Percentiles rank a stretch among this genome's conserved stretches.
Conservation (phyloP, 2,329 filamentous ascomycete genomes). For the Cercospora sp. region DNA sequence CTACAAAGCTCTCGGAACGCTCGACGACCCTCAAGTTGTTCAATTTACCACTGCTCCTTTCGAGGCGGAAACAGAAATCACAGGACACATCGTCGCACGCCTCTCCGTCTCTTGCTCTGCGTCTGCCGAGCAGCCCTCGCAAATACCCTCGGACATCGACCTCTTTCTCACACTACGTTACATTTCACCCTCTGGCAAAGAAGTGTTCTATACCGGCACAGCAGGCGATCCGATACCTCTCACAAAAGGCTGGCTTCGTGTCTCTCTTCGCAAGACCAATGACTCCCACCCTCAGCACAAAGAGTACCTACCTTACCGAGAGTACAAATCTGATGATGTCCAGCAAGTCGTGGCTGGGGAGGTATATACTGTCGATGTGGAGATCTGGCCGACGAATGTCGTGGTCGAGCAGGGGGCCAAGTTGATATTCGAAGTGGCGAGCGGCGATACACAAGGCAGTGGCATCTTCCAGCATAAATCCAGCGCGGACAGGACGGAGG, state of each 20-base stretch:
- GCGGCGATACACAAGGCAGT: slow-evolving; percentile 60
- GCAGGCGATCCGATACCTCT: slow-evolving; percentile 64
- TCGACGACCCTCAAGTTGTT: slow-evolving; percentile 53
- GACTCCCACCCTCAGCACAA: slow-evolving; percentile 53
- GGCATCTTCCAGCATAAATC: slow-evolving; percentile 35
- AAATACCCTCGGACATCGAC: slow-evolving; percentile 57
- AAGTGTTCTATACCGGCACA: slow-evolving; percentile 66
- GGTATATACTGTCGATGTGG: slow-evolving; percentile 61
- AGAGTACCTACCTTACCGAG: slow-evolving; percentile 57
- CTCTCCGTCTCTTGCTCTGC: slow-evolving; percentile 57
- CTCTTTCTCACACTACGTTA: slow-evolving; percentile 63
- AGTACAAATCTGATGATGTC: slow-evolving; percentile 60
- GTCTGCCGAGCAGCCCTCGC: slow-evolving; percentile 26
- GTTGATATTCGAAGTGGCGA: slow-evolving; percentile 57
- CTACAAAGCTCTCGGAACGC: slow-evolving; percentile 61
- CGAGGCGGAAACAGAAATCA: slow-evolving; percentile 66
- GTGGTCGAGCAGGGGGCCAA: slow-evolving; percentile 54
- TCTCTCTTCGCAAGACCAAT: slow-evolving; percentile 58
- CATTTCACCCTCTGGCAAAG: slow-evolving; percentile 55
- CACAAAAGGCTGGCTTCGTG: slow-evolving; percentile 64
- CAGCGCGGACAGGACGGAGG: slow-evolving; percentile 29
- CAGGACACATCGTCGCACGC: slow-evolving; percentile 65
- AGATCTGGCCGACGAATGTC: slow-evolving; percentile 66
- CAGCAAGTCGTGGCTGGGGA: slow-evolving; percentile 56
- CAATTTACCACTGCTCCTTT: slow-evolving; percentile 62